Evolutionary conservation across 805 yeast species (phyloP).

Genomic region (Lachancea fermentati): DNA sequence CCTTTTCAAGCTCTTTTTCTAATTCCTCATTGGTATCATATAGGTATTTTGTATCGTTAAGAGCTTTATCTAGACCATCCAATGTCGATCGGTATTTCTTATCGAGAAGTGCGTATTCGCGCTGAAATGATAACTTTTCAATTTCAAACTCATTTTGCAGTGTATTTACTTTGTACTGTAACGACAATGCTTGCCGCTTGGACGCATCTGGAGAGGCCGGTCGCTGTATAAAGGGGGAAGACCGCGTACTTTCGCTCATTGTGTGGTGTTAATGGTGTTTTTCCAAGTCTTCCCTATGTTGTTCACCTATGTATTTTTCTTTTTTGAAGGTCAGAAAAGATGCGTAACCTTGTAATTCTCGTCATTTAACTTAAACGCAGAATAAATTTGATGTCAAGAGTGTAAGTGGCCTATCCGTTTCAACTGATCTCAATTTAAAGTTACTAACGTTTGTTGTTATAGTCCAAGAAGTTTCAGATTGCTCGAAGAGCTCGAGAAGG

Average conservation of each 20-base stretch:
- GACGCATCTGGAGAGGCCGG: slow-evolving; percentile 15
- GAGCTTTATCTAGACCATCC: slow-evolving; percentile 29
- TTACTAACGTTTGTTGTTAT: too few species aligned
- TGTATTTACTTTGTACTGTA: slow-evolving; percentile 36
- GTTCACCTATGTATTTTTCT: background rate
- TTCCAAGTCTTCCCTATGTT: too few species aligned
- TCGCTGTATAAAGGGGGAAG: slow-evolving; percentile 36
- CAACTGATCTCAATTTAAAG: too few species aligned
- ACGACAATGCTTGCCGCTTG: slow-evolving; percentile 23
- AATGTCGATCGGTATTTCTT: slow-evolving; percentile 31
- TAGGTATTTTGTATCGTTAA: slow-evolving; percentile 32
- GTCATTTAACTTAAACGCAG: too few species aligned
- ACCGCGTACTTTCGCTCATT: slow-evolving; percentile 27
- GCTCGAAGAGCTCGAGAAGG: slow-evolving; percentile 93
- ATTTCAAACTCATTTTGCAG: slow-evolving; percentile 37
- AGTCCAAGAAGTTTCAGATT: slow-evolving; percentile 89
- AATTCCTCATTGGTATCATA: slow-evolving; percentile 31
- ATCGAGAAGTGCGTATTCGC: slow-evolving; percentile 20
- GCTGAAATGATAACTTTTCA: slow-evolving; percentile 20
- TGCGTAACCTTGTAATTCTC: too few species aligned
- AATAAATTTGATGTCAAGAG: background rate
- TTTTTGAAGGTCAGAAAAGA: slow-evolving; percentile 1
- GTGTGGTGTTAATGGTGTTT: background rate
- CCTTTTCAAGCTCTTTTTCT: slow-evolving; percentile 13
- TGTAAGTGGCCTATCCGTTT: slow-evolving; percentile 3